Conservation (phyloP, 2,329 filamentous ascomycete species). For the Xylaria sp. region DNA sequence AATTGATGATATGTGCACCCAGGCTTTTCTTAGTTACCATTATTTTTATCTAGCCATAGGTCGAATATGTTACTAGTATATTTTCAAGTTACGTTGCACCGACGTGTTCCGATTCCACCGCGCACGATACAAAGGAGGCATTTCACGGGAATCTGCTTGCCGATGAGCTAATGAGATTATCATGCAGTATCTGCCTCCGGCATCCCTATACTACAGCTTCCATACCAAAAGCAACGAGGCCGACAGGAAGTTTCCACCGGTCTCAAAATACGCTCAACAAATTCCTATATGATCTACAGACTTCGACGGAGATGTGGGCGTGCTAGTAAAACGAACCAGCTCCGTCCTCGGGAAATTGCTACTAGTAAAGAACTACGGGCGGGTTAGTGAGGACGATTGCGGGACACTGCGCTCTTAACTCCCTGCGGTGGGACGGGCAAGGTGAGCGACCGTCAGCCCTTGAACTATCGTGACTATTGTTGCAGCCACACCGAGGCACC, state of each 20-base stretch:
- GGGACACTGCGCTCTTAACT: slow-evolving; percentile 20
- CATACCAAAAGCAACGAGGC: neutral
- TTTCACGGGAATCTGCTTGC: neutral
- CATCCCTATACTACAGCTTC: neutral
- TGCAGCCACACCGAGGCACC: neutral
- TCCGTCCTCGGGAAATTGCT: slow-evolving; percentile 21
- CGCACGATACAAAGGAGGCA: neutral
- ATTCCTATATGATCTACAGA: slow-evolving; percentile 4
- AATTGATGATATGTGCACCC: neutral
- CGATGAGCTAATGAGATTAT: neutral
- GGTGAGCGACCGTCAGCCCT: slow-evolving; percentile 11
- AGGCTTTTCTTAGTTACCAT: neutral
- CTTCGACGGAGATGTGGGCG: slow-evolving; percentile 13
- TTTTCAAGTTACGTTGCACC: neutral
- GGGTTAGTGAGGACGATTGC: slow-evolving; percentile 17
- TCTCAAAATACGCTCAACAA: slow-evolving; percentile 1
- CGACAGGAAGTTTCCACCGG: neutral
- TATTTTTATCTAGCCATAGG: neutral
- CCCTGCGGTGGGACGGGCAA: slow-evolving; percentile 8
- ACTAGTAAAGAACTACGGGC: slow-evolving; percentile 6
- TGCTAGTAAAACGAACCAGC: slow-evolving; percentile 4
- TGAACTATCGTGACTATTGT: slow-evolving; percentile 4
- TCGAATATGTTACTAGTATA: neutral
- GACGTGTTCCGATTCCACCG: neutral
- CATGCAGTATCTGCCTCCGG: neutral